Base-by-base conservation (phyloP, 1,284 basidiomycete genomes). In the Malassezia japonica region DNA sequence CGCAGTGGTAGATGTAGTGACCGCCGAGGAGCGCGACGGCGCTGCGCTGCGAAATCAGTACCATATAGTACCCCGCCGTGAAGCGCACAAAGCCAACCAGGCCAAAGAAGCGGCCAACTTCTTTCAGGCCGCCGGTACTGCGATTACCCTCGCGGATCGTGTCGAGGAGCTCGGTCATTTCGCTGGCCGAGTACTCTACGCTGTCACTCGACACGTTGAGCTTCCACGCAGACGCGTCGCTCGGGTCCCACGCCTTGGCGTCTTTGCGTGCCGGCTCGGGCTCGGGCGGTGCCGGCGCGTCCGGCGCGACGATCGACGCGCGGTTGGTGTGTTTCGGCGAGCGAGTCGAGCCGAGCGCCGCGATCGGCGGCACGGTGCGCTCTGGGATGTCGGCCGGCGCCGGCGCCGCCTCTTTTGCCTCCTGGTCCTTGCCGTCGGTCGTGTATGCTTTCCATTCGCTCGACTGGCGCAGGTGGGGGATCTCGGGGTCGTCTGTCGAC, bases 1-100 rank as follows among this genome's bases (percentile, higher is more conserved):
- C 94, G 75, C 89, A 94, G 65, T 98, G 94, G 67, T 94, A 98
- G 37, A 98, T 78, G 70, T 96, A 96, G 71, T 98, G 92, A 0
- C 92, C 94, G 1, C 92, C 94, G 4, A 99, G 78, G 2, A 99
- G 79, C 0, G 89, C 89, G 20, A 98, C 92, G 5, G 90, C 85
- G 7, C 86, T 86, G 27, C 92, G 81, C 70, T 89, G 87, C 28
- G 86, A 84, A 64, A 96, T 84, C 25, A 91, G 76, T 6, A 74
- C 72, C 64, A 74, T 67, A 55, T 74, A 70, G 57, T 74, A 74
- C 1, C 65, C 65, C 42, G 59, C 50, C 8, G 70, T 73, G 46
- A 74, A 74, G 21, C 70, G 66, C 18, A 74, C 67, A 39, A 55
- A 57, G 69, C 81, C 61, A 56, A 84, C 85, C 82, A 59, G 81